Evolutionary conservation across 257 asterid species (phyloP), one percentile per base, ranked within the genome.

Genomic region (Verbascum thapsus): DNA sequence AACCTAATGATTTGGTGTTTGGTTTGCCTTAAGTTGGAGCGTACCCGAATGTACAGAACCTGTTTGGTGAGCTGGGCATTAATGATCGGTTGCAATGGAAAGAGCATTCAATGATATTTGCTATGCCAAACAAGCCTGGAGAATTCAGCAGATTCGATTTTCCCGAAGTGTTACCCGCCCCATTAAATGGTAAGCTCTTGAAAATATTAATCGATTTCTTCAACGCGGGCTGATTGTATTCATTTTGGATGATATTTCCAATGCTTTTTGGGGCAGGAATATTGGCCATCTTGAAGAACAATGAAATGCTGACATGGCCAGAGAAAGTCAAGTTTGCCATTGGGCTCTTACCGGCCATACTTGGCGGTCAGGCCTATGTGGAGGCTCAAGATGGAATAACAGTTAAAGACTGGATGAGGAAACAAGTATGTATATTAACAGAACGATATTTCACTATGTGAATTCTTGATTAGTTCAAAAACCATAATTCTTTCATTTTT

Each of bases 41-140:
- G 17, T 90, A 94, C 95, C 99, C 99, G 67, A 94, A 94, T 82
- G 38, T 94, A 26, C 99, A 94, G 95, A 94, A 87, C 80, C 85
- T 94, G 63, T 94, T 94, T 58, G 95, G 99, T n/a, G 97, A 94
- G 76, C 85, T 94, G 30, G 97, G 97, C 37, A 87, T 94, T 47
- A 83, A 87, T 10, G 96, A 94, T 51, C 94, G 99, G 40, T 68
- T 94, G 74, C 99, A 94, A 60, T 94, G 99, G 99, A 94, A 94
- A 72, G 99, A 90, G 75, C 99, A 94, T 58, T 90, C 99, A 17
- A 94, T 94, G 99, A 94, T 89, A 71, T 94, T 94, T 67, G 97
- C 99, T 15, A 87, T 90, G 99, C 99, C 99, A 40, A 87, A 54
- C 78, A 94, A 87, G 76, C 99, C 97, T 0, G 99, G 99, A 64